Evolutionary conservation across 768 basidiomycete species (phyloP).

Genomic region (Collybia sp.): DNA sequence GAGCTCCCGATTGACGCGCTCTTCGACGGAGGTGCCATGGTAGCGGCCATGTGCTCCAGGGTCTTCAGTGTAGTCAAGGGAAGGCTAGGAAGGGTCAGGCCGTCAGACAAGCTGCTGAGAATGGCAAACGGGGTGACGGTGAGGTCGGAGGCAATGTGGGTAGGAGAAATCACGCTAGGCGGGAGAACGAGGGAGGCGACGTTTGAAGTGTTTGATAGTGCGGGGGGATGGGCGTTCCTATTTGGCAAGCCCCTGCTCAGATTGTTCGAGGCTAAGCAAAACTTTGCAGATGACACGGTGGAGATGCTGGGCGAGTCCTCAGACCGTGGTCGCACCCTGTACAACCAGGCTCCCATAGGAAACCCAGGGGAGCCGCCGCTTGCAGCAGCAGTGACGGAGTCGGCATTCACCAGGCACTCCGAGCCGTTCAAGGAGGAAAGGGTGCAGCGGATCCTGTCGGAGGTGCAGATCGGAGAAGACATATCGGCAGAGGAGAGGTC

Average conservation of each 20-base stretch:
- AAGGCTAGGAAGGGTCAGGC: neutral
- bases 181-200: neutral
- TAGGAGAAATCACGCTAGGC: neutral
- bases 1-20: neutral
- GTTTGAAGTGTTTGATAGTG: conserved; percentile 9
- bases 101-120: neutral
- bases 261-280: conserved; percentile 3
- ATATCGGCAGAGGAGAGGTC: conserved; percentile 13
- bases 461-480: conserved; percentile 23
- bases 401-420: conserved; percentile 17
- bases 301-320: too few species aligned
- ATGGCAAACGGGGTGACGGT: neutral
- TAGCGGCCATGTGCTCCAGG: neutral
- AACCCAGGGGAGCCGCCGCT: neutral
- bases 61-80: neutral
- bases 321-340: too few species aligned
- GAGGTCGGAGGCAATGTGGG: neutral
- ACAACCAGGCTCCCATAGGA: too few species aligned
- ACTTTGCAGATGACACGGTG: neutral
- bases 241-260: conserved; percentile 8
- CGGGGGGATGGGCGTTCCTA: conserved; percentile 5
- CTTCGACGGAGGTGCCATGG: neutral
- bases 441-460: conserved; percentile 12
- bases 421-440: conserved; percentile 16
- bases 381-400: neutral